Conservation (phyloP, 2,329 filamentous ascomycete genomes). For the Colletotrichum sp. region DNA sequence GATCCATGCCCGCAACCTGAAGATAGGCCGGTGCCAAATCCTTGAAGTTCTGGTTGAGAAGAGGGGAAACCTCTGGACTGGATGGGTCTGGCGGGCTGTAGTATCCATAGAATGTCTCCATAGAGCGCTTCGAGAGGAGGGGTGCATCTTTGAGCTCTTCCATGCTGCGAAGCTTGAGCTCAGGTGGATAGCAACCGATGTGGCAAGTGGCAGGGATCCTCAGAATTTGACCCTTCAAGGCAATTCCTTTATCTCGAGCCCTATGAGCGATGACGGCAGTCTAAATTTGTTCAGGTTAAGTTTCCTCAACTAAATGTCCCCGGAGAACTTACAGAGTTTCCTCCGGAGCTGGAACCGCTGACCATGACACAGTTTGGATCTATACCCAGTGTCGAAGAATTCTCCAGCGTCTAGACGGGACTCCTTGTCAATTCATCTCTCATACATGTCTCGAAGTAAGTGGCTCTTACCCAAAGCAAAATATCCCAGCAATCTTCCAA, state of each 20-base stretch:
- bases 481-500: neutral
- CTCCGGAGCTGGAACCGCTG: neutral
- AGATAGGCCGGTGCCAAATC: neutral
- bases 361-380: neutral
- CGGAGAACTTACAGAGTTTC: neutral
- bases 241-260: neutral
- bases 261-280: neutral
- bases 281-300: rapidly evolving
- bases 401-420: neutral
- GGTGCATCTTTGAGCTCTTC: neutral
- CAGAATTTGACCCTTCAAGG: neutral
- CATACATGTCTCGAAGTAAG: neutral
- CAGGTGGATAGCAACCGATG: neutral
- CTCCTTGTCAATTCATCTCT: neutral
- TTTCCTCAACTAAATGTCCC: rapidly evolving
- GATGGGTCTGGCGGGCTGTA: neutral
- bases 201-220: neutral
- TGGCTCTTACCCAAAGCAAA: neutral
- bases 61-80: neutral
- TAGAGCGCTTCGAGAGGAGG: neutral
- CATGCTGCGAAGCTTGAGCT: neutral
- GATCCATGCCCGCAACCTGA: neutral
- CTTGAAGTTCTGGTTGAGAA: neutral
- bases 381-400: neutral
- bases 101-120: neutral